phyloP scores from a whole-genome alignment of 208 protist species.

The Trypanosoma mega region DNA sequence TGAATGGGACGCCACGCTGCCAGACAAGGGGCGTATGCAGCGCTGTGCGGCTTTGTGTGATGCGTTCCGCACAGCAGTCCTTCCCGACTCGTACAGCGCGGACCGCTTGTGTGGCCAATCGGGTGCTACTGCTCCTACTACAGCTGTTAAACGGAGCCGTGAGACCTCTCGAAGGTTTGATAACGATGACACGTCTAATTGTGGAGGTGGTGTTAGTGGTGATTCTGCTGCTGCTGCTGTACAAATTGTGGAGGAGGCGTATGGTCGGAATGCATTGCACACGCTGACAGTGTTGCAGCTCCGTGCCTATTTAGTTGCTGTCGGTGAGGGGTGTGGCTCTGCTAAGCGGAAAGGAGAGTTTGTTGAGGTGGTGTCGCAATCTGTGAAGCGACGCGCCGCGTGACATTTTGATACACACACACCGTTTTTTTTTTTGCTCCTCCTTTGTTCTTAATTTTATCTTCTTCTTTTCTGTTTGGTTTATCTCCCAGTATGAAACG shows the following conservation, averaged over 20 bases:
- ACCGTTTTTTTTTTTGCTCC: constrained; percentile 17
- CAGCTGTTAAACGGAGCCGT: too few relatives aligned
- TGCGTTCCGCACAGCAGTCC: constrained; percentile 48
- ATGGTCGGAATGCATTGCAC: constrained; percentile 32
- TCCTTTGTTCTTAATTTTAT: too few relatives aligned
- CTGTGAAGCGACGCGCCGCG: constrained; percentile 1
- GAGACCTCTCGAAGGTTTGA: too few relatives aligned
- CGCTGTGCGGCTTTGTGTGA: constrained; percentile 38
- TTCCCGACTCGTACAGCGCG: constrained; percentile 48
- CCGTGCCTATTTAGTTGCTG: constrained; percentile 34
- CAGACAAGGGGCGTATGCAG: constrained; percentile 47
- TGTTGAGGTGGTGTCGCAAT: constrained; percentile 19
- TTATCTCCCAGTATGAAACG: too few relatives aligned
- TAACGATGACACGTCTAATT: too few relatives aligned
- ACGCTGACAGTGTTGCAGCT: constrained; percentile 42
- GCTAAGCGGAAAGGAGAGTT: constrained; percentile 35
- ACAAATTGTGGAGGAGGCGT: constrained; percentile 26
- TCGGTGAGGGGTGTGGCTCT: constrained; percentile 12
- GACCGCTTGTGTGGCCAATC: constrained; percentile 34
- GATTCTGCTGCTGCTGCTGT: too few relatives aligned
- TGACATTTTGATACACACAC: background rate
- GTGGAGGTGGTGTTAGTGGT: too few relatives aligned
- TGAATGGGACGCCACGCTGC: constrained; percentile 42
- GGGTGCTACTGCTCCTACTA: background rate
- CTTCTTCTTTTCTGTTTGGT: too few relatives aligned